Conservation (phyloP, 2,329 filamentous ascomycete genomes). For the Hymenotorrendiella dingleyae region DNA sequence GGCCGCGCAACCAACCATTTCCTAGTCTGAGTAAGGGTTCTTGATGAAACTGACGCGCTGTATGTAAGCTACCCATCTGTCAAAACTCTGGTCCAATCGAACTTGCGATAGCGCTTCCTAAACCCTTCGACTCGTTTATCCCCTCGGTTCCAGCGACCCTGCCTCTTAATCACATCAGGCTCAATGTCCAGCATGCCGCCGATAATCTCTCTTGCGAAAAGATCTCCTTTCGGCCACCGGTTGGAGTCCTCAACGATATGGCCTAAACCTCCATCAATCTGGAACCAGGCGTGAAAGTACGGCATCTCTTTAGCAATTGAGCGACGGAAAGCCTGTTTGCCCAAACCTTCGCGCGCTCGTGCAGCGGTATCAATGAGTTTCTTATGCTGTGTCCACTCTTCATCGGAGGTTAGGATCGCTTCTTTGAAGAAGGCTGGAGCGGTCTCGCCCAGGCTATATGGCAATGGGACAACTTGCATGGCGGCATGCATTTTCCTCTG, state of each 20-base stretch:
- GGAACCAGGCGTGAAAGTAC: conserved; percentile 97
- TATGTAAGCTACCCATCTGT: conserved; percentile 23
- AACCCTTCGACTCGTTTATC: conserved; percentile 66
- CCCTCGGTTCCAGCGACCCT: conserved; percentile 73
- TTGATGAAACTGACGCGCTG: conserved; percentile 4
- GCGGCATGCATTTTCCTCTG: conserved; percentile 76
- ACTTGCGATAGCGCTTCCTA: conserved; percentile 80
- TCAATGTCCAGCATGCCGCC: conserved; percentile 86
- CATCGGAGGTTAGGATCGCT: conserved; percentile 79
- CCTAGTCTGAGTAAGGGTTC: too few species aligned
- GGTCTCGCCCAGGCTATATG: conserved; percentile 83
- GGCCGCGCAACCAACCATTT: too few species aligned
- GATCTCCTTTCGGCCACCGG: conserved; percentile 82
- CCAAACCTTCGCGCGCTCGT: conserved; percentile 59
- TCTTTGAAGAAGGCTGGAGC: conserved; percentile 94
- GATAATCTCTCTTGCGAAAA: conserved; percentile 87
- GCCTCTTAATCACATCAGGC: conserved; percentile 78
- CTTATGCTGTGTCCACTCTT: conserved; percentile 93
- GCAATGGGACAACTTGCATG: conserved; percentile 79
- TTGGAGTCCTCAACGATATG: conserved; percentile 85
- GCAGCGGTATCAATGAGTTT: conserved; percentile 87
- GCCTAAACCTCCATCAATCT: conserved; percentile 82
- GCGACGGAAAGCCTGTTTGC: conserved; percentile 74
- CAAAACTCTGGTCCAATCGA: conserved; percentile 74
- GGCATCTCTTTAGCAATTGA: conserved; percentile 92